Evolutionary conservation across 805 yeast species (phyloP).

Genomic region (Candida anglica): DNA sequence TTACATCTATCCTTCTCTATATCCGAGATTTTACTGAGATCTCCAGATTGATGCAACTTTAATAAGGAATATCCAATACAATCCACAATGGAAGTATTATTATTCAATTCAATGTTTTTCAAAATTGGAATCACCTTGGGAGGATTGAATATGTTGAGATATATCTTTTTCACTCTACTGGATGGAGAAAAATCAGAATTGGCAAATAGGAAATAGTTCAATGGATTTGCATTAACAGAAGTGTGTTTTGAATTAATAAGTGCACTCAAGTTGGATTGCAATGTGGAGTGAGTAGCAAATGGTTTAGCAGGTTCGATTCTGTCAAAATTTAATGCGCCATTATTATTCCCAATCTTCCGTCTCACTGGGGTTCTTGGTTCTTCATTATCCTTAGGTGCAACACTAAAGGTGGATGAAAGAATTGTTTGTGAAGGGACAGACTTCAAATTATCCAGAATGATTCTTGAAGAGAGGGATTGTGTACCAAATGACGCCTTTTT

Average conservation of each 20-base stretch:
- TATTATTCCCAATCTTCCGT: background rate
- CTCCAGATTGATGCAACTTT: conserved; percentile 18
- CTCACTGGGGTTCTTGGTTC: conserved; percentile 3
- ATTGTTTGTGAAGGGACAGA: too few species aligned
- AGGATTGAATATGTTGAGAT: conserved; percentile 28
- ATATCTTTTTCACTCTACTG: conserved; percentile 10
- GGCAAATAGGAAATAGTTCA: conserved; percentile 40
- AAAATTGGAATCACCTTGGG: conserved; percentile 25
- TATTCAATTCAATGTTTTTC: conserved; percentile 17
- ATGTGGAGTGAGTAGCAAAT: too few species aligned
- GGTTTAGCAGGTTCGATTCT: conserved; percentile 12
- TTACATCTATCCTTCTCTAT: conserved; percentile 21
- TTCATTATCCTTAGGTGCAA: conserved; percentile 2
- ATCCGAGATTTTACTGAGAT: conserved; percentile 1
- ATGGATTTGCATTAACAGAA: conserved; percentile 37
- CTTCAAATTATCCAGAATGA: too few species aligned
- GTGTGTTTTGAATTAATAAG: conserved; percentile 36
- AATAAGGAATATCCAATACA: conserved; percentile 38
- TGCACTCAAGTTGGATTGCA: conserved; percentile 42
- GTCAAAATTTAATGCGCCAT: conserved; percentile 14
- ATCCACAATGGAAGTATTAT: conserved; percentile 29
- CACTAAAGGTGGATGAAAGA: too few species aligned
- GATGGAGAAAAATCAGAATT: conserved; percentile 12
- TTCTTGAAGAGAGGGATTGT: conserved; percentile 6
- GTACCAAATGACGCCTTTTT: conserved; percentile 5